Evolutionary conservation across 129 eudicot genomes (phyloP), one percentile per base, ranked within the genome.

Genomic region (Pulicaria dysenterica): DNA sequence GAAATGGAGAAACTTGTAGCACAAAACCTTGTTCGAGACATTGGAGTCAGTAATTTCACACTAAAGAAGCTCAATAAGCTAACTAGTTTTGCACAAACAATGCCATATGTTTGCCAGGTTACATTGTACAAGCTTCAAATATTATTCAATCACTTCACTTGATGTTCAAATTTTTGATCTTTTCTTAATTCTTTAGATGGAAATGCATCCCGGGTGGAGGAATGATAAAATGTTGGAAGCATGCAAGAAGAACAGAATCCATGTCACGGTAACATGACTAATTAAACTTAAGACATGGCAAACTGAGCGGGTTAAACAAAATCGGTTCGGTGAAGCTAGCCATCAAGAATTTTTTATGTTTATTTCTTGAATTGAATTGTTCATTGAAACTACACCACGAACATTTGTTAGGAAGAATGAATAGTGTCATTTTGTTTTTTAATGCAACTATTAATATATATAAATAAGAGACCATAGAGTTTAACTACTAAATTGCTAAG

Each of bases 161-260:
- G n/a, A 3, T 75, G 10, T 72, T 49, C 56, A 61, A 7, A 69
- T 2, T 74, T 7, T 16, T 6, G 17, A 2, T 19, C 2, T 12
- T 59, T 37, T 36, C 6, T 10, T 8, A 4, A 10, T 7, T 6
- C 67, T 76, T 59, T 50, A 89, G 96, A 86, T 86, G 92, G 96
- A 89, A 73, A 86, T 89, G 96, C 96, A 86, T 69, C 90, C 92
- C 1, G 90, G 92, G 38, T 89, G 96, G 96, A 72, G 90, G 70
- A 89, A 82, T 53, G 92, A 89, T 40, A 86, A 84, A 74, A 89
- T 86, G 88, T 83, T 86, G 2, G 96, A 86, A 56, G 85, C 86
- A 49, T 89, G 93, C 75, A 76, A 80, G 72, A 80, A 79, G 43
- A 82, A 78, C 41, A 83, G 83, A 47, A 80, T 90, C 80, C 93